Evolutionary conservation across 2,329 filamentous ascomycete species (phyloP), one percentile per base, ranked within the genome.

Genomic region (Magnaporthales sp.): DNA sequence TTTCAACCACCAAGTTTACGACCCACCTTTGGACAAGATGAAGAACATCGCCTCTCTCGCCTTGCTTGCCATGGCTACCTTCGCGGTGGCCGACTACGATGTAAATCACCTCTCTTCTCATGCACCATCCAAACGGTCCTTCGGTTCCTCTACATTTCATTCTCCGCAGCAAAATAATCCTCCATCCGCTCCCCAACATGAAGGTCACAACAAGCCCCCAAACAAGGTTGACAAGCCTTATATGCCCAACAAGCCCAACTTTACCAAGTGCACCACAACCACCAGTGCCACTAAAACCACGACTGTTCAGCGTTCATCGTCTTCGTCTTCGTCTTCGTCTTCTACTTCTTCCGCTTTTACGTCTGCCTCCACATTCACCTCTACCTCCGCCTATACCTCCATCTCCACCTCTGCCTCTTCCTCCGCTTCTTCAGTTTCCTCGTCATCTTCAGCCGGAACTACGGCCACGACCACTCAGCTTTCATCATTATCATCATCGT

Each of bases 61-160:
- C 51, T 67, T 74, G 56, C 32, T 70, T 27, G 68, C 69, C 67
- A 65, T 73, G 9, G 70, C 68, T 22, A 71, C 70, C 62, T 68
- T 61, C 22, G 73, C 66, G 13, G 66, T 66, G 19, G 71, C 72
- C 56, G 56, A 69, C 31, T 63, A 62, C 10, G 31, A 64, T n/a
- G 62, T 38, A 15, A 67, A 63, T 29, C 63, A 70, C 54, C 38
- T 4, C n/a, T 51, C 38, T 51, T n/a, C 38, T 51, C 2, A 51
- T 51, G 19, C 19, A 51, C 38, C 38, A 19, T 51, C 38, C 9
- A 51, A 51, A 19, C 38, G 38, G 19, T 51, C 38, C 38, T 46
- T 46, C 32, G 32, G 13, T 46, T 46, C 32, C 32, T 46, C 32
- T 46, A 15, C 32, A 4, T 46, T n/a, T n/a, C n/a, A n/a, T n/a